These are phyloP conservation scores for Oldenlandia corymbosa DNA, from an alignment of 257 asterid genomes.

Conservation along the genomic window DNA sequence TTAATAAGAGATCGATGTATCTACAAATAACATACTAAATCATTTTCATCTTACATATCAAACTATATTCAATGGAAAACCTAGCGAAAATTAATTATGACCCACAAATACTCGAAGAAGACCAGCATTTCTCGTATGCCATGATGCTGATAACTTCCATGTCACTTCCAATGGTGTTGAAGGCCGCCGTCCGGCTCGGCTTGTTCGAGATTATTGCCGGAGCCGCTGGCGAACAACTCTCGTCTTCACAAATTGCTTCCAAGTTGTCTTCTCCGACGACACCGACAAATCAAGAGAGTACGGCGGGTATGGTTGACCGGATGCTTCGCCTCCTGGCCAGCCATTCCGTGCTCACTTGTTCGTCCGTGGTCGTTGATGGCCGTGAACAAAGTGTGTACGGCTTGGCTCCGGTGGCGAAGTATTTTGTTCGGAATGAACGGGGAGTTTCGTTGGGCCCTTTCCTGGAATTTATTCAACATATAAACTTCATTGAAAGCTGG, in stretches of 20 bases:
- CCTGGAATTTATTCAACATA: conserved; percentile 1
- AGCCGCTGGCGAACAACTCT: conserved; percentile 13
- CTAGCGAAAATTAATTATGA: too few relatives aligned
- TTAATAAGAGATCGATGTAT: too few relatives aligned
- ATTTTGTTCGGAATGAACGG: conserved; percentile 7
- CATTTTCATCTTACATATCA: too few relatives aligned
- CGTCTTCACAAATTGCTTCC: conserved; percentile 26
- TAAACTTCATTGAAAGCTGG: conserved; percentile 11
- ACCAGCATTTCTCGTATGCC: conserved; percentile 14
- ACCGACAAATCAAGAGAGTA: too few relatives aligned
- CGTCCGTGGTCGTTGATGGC: too few relatives aligned
- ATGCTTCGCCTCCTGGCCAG: conserved; percentile 32
- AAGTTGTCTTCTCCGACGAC: too few relatives aligned
- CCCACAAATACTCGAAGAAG: too few relatives aligned
- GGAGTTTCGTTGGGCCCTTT: neutral
- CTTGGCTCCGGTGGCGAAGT: conserved; percentile 24
- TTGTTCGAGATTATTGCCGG: conserved; percentile 27
- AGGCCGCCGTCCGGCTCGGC: conserved; percentile 19
- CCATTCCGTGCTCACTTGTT: conserved; percentile 23
- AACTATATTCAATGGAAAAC: too few relatives aligned
- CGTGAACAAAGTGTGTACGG: conserved; percentile 13
- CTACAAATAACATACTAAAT: too few relatives aligned
- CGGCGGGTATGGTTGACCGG: conserved; percentile 20
- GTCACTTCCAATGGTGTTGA: conserved; percentile 19
- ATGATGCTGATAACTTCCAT: conserved; percentile 12